Conservation (phyloP, 148 eudicot species). For the Silene conica region DNA sequence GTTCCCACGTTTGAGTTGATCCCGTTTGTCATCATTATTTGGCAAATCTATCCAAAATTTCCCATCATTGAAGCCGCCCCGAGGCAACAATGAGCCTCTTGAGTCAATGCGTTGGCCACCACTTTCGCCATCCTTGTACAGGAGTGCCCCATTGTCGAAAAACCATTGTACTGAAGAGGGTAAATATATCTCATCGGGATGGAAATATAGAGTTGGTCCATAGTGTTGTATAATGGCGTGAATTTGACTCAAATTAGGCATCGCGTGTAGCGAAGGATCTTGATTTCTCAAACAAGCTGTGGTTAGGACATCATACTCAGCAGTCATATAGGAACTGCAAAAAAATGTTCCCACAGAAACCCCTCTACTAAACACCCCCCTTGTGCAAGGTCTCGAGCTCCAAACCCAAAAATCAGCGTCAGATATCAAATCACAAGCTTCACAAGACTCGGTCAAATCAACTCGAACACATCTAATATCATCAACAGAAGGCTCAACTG, state of each 20-base stretch:
- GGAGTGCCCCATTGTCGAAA: slow-evolving; percentile 73
- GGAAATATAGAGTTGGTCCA: slow-evolving; percentile 84
- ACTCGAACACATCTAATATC: slow-evolving; percentile 73
- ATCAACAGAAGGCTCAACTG: slow-evolving; percentile 55
- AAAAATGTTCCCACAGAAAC: slow-evolving; percentile 85
- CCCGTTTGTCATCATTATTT: slow-evolving; percentile 34
- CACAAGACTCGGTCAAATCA: slow-evolving; percentile 68
- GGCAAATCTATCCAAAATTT: slow-evolving; percentile 88
- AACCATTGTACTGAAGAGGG: slow-evolving; percentile 96
- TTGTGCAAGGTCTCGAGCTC: slow-evolving; percentile 62
- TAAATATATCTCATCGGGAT: slow-evolving; percentile 73
- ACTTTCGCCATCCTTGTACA: slow-evolving; percentile 45
- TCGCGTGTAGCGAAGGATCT: slow-evolving; percentile 46
- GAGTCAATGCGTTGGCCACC: slow-evolving; percentile 55
- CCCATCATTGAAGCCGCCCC: slow-evolving; percentile 70
- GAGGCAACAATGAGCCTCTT: slow-evolving; percentile 62
- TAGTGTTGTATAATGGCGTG: slow-evolving; percentile 71
- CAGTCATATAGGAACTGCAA: slow-evolving; percentile 39
- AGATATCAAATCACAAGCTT: slow-evolving; percentile 48
- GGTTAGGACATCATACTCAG: slow-evolving; percentile 36
- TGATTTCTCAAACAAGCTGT: slow-evolving; percentile 63
- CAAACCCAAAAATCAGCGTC: slow-evolving; percentile 52
- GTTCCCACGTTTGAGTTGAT: slow-evolving; percentile 54
- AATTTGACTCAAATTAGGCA: slow-evolving; percentile 82
- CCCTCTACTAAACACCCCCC: slow-evolving; percentile 65